Conservation (phyloP, 2,329 filamentous ascomycete genomes). For the Gaeumannomyces sp. region DNA sequence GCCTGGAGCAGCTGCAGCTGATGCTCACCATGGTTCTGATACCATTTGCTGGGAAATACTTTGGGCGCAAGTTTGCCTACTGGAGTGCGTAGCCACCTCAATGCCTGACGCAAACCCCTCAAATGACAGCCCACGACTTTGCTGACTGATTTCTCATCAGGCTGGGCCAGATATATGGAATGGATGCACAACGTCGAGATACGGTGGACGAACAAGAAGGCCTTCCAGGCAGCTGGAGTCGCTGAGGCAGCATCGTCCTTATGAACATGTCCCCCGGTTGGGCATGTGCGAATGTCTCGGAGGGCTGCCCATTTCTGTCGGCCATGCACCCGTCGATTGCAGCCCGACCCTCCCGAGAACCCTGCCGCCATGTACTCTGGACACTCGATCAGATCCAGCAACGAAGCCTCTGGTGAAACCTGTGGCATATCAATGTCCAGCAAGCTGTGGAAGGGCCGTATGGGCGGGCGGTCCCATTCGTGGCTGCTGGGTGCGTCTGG, state of each 20-base stretch:
- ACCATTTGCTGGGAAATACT: conserved; percentile 89
- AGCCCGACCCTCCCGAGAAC: not conserved
- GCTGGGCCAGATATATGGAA: conserved; percentile 90
- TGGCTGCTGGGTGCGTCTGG: too few species aligned
- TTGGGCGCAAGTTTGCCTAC: conserved; percentile 90
- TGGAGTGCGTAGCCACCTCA: conserved; percentile 66
- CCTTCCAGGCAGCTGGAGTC: conserved; percentile 58
- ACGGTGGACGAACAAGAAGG: conserved; percentile 52
- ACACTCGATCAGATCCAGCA: not conserved
- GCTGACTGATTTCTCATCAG: conserved; percentile 37
- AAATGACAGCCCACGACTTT: not conserved
- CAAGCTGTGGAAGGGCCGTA: too few species aligned
- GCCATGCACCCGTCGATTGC: too few species aligned
- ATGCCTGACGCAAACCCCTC: not conserved
- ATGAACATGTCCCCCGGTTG: conserved; percentile 23
- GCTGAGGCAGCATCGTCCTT: conserved; percentile 54
- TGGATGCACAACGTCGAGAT: conserved; percentile 85
- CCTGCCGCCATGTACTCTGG: not conserved
- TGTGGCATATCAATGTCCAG: too few species aligned
- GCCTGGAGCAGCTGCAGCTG: conserved; percentile 86
- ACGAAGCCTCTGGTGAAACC: not conserved
- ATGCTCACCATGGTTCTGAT: conserved; percentile 91
- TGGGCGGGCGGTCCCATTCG: too few species aligned
- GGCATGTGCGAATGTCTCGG: not conserved
- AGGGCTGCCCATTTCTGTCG: not conserved